Conservation (phyloP, 2,329 filamentous ascomycete species). For the Pseudogymnoascus sp. region DNA sequence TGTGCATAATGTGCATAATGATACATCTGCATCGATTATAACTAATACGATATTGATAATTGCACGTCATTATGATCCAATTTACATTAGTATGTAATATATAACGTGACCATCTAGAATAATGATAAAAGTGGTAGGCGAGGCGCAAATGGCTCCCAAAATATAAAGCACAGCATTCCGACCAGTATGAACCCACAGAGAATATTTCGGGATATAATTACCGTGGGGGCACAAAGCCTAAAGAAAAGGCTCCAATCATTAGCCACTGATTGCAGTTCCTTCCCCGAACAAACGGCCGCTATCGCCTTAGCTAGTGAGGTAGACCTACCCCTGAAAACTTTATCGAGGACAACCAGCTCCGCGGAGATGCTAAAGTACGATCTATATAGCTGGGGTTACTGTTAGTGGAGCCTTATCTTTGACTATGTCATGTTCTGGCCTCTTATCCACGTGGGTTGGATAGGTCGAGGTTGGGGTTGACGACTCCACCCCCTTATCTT, state of each 20-base stretch:
- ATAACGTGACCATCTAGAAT: not conserved
- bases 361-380: slow-evolving; percentile 1
- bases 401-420: not conserved
- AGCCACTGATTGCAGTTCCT: not conserved
- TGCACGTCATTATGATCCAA: not conserved
- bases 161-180: not conserved
- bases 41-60: not conserved
- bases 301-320: not conserved
- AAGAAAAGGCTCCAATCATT: not conserved
- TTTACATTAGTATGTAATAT: not conserved
- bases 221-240: not conserved
- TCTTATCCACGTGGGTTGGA: slow-evolving; percentile 3
- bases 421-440: not conserved
- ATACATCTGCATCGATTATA: not conserved
- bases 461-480: not conserved
- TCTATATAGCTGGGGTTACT: not conserved
- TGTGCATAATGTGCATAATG: not conserved
- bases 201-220: not conserved
- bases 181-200: not conserved
- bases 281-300: not conserved
- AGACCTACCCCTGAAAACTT: not conserved
- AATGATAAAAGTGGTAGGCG: not conserved
- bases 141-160: not conserved
- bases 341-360: not conserved
- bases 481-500: slow-evolving; percentile 1